Evolutionary conservation across 345 rosid genomes (phyloP).

Genomic region (Gossypium thurberi): DNA sequence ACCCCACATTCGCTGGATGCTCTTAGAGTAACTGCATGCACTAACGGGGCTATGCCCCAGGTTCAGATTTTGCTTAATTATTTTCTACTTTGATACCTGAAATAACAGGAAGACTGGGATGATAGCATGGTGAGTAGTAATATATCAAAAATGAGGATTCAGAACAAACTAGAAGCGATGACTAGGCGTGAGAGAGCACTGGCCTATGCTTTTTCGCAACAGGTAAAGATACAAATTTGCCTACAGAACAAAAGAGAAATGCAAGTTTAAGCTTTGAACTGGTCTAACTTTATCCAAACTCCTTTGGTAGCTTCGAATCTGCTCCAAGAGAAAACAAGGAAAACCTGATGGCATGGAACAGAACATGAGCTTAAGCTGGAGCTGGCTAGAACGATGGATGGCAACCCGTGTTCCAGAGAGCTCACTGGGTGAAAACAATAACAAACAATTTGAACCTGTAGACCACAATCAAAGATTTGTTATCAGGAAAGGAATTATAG

Average conservation of each 20-base stretch:
- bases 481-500: slow-evolving; percentile 24
- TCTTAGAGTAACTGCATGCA: neutral
- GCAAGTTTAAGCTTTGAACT: neutral
- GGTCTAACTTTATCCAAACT: neutral
- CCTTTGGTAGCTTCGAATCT: slow-evolving; percentile 46
- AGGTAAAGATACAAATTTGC: slow-evolving; percentile 35
- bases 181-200: slow-evolving; percentile 78
- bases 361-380: slow-evolving; percentile 66
- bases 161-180: slow-evolving; percentile 62
- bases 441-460: slow-evolving; percentile 25
- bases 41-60: neutral
- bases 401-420: slow-evolving; percentile 66
- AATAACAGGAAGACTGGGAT: slow-evolving; percentile 80
- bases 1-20: neutral
- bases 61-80: neutral
- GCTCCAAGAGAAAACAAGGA: slow-evolving; percentile 56
- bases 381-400: slow-evolving; percentile 90
- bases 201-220: slow-evolving; percentile 89
- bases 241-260: neutral
- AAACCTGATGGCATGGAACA: slow-evolving; percentile 34
- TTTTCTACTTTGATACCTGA: slow-evolving; percentile 1
- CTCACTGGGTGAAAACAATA: slow-evolving; percentile 25
- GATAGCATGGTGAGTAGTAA: slow-evolving; percentile 84
- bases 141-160: slow-evolving; percentile 52
- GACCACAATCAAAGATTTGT: slow-evolving; percentile 21